Percentiles rank a stretch among this genome's conserved stretches.
phyloP scores from a whole-genome alignment of 2,329 filamentous ascomycete species.

The Colletotrichum magnum region DNA sequence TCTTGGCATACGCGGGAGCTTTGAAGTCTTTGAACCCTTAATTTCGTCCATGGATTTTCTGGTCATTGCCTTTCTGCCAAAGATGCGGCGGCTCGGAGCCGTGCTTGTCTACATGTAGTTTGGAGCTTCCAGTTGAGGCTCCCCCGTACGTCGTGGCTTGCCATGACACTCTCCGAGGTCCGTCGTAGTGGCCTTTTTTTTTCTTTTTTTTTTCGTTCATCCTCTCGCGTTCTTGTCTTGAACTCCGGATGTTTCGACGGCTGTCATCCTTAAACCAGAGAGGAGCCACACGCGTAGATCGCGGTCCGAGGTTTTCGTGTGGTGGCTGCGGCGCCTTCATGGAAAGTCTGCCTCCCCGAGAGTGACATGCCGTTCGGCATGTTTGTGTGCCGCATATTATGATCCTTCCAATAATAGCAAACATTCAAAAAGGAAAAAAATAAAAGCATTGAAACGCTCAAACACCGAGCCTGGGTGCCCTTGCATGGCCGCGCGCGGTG shows the following conservation, averaged over 20 bases:
- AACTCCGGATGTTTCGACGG: not conserved
- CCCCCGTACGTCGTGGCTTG: not conserved
- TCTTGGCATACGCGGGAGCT: slow-evolving; percentile 22
- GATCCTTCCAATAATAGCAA: no score
- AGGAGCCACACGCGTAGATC: not conserved
- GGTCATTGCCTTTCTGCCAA: not conserved
- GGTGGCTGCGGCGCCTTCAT: not conserved
- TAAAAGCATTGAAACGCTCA: no score
- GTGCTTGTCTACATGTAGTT: not conserved
- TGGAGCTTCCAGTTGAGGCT: slow-evolving; percentile 14
- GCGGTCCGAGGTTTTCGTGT: slow-evolving; percentile 7
- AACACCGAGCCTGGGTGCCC: no score
- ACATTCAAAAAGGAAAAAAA: no score
- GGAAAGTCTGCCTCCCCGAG: not conserved
- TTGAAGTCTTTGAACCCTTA: slow-evolving; percentile 30
- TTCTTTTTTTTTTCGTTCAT: no score
- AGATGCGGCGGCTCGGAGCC: not conserved
- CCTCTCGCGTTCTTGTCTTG: not conserved
- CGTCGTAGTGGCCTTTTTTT: no score
- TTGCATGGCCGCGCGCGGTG: no score
- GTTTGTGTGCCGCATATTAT: no score
- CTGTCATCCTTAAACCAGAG: not conserved
- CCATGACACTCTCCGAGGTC: no score
- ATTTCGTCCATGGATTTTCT: slow-evolving; percentile 10
- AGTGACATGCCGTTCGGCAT: no score